phyloP scores from a whole-genome alignment of 257 asterid genomes.

The Rehmannia glutinosa region DNA sequence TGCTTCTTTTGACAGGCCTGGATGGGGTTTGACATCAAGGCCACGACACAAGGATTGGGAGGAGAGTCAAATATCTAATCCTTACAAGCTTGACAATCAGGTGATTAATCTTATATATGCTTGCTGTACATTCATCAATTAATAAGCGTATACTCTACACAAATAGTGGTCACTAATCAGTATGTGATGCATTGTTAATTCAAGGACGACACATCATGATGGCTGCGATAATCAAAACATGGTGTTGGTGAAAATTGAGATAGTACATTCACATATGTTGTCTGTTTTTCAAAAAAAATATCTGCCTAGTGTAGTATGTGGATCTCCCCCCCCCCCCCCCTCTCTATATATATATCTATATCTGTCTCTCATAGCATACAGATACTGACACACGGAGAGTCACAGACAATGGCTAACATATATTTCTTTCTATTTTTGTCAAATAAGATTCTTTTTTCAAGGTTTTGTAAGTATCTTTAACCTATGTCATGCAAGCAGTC shows the following conservation, averaged over 20 bases:
- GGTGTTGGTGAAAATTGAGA: background rate
- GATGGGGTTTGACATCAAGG: constrained; percentile 98
- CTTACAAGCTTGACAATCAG: constrained; percentile 89
- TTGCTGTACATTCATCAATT: background rate
- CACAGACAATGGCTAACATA: background rate
- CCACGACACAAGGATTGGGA: constrained; percentile 87
- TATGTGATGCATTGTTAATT: too few relatives aligned
- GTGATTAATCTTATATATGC: constrained; percentile 23
- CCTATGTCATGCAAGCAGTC: too few relatives aligned
- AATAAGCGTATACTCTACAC: background rate
- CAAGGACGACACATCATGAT: background rate
- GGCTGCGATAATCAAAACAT: background rate
- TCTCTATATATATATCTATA: too few relatives aligned
- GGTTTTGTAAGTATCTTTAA: too few relatives aligned
- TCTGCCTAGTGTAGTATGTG: background rate
- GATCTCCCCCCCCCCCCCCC: too few relatives aligned
- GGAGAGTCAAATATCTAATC: constrained; percentile 70
- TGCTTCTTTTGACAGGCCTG: constrained; percentile 93
- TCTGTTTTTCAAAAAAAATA: background rate
- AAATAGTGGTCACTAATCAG: background rate
- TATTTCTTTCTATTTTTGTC: background rate
- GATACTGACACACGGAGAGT: background rate
- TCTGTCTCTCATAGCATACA: too few relatives aligned
- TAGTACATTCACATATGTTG: background rate
- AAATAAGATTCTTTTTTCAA: too few relatives aligned